Conservation (phyloP, 2,329 filamentous ascomycete species). For the Rosellinia necatrix region DNA sequence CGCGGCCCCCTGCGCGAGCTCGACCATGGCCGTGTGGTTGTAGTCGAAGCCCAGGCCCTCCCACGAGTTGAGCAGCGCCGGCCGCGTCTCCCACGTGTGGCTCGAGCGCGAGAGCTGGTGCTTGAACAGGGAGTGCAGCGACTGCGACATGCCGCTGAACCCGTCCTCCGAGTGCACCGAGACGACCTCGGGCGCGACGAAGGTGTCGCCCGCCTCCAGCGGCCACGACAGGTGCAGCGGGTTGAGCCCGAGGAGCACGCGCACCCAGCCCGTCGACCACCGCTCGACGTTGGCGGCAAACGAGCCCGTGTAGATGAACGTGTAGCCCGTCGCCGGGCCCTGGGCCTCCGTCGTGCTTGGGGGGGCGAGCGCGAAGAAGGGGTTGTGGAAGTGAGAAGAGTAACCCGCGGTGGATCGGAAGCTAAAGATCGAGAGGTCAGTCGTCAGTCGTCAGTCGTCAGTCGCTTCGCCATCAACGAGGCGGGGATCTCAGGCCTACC, state of each 20-base stretch:
- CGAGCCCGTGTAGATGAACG: constrained; percentile 66
- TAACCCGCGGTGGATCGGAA: constrained; percentile 67
- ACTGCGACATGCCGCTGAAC: constrained; percentile 65
- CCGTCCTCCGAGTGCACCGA: constrained; percentile 64
- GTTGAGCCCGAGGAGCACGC: constrained; percentile 65
- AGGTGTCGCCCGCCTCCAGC: constrained; percentile 58
- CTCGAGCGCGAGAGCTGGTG: constrained; percentile 59
- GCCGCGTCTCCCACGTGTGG: constrained; percentile 55
- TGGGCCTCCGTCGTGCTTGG: constrained; percentile 63
- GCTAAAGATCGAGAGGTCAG: constrained; percentile 42
- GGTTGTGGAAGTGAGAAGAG: constrained; percentile 67
- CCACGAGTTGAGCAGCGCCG: constrained; percentile 68
- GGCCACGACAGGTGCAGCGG: constrained; percentile 63
- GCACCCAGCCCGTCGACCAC: constrained; percentile 64
- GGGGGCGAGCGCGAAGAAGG: constrained; percentile 62
- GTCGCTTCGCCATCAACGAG: no score
- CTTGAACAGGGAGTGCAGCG: constrained; percentile 64
- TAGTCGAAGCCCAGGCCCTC: constrained; percentile 65
- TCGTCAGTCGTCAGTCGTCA: no score
- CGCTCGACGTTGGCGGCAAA: constrained; percentile 66
- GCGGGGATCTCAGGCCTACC: constrained; percentile 44
- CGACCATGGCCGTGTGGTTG: constrained; percentile 60
- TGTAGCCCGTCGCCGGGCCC: constrained; percentile 68
- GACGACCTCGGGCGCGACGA: constrained; percentile 66
- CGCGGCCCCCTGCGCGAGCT: constrained; percentile 60